phyloP scores from a whole-genome alignment of 2,329 filamentous ascomycete genomes.

The Paecilomyces sp. region DNA sequence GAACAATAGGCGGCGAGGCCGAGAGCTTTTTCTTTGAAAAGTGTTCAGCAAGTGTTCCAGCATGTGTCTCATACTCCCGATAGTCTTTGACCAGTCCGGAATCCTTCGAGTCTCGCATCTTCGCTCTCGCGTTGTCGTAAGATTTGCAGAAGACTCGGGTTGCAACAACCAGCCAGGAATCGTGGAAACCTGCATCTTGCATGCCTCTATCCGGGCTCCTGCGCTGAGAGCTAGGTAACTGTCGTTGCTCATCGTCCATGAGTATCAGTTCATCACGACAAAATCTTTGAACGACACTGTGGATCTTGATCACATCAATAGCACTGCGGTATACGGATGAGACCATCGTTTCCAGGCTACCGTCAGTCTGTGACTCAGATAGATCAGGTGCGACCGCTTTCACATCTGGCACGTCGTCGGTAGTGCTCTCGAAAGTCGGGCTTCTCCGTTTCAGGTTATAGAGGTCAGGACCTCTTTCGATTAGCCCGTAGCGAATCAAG shows the following conservation, averaged over 20 bases:
- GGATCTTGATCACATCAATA: constrained; percentile 41
- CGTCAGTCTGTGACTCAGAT: constrained; percentile 27
- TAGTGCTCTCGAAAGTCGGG: constrained; percentile 13
- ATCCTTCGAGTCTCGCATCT: constrained; percentile 29
- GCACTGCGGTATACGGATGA: constrained; percentile 19
- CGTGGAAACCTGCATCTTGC: constrained; percentile 27
- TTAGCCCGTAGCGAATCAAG: constrained; percentile 39
- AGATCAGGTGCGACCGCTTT: constrained; percentile 18
- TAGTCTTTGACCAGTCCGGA: constrained; percentile 39
- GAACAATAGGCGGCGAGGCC: constrained; percentile 21
- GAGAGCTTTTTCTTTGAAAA: constrained; percentile 26
- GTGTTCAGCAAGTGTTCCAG: constrained; percentile 30
- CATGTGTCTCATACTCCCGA: constrained; percentile 42
- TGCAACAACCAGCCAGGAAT: constrained; percentile 37
- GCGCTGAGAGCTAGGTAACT: neutral
- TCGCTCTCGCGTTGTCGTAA: constrained; percentile 33
- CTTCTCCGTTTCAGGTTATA: constrained; percentile 16
- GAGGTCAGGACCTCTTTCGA: constrained; percentile 33
- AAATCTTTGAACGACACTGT: constrained; percentile 42
- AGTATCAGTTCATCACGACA: constrained; percentile 40
- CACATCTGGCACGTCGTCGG: constrained; percentile 14
- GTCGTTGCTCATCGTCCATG: constrained; percentile 21
- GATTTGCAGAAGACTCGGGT: constrained; percentile 35
- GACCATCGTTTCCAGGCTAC: constrained; percentile 26
- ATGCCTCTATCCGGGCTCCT: constrained; percentile 2